phyloP scores from a whole-genome alignment of 805 yeast species.

The Myxozyma monticola region DNA sequence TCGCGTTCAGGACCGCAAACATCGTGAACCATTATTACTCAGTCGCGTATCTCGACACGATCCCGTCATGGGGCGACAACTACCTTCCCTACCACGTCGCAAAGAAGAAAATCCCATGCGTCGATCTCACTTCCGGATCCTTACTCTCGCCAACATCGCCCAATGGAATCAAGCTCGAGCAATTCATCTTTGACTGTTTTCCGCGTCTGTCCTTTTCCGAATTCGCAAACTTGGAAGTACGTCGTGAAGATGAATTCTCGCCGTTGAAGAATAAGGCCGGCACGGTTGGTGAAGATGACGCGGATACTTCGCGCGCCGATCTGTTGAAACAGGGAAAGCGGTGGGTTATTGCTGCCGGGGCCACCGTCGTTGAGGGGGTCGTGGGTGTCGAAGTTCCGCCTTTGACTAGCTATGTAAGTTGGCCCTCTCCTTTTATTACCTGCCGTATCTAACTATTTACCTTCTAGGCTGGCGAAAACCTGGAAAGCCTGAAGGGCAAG shows the following conservation, averaged over 20 bases:
- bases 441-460: conserved; percentile 20
- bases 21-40: conserved; percentile 96
- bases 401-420: conserved; percentile 59
- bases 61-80: conserved; percentile 69
- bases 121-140: conserved; percentile 50
- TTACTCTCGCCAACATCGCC: conserved; percentile 65
- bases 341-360: conserved; percentile 79
- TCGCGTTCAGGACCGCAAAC: conserved; percentile 88
- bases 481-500: conserved; percentile 56
- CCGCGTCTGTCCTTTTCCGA: conserved; percentile 66
- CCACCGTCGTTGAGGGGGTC: conserved; percentile 35
- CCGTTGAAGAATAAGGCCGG: conserved; percentile 80
- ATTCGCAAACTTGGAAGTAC: conserved; percentile 92
- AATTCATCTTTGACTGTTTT: conserved; percentile 94
- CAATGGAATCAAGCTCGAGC: conserved; percentile 93
- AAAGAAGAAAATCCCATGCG: conserved; percentile 74
- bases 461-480: conserved; percentile 60
- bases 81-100: conserved; percentile 94
- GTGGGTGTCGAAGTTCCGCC: conserved; percentile 76
- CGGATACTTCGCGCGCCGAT: conserved; percentile 72
- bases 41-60: conserved; percentile 61
- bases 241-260: conserved; percentile 79
- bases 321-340: conserved; percentile 64
- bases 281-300: conserved; percentile 62
- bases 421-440: conserved; percentile 57